Percentiles rank a stretch among this genome's conserved stretches.
These are phyloP conservation scores for Discostella pseudostelligera DNA, from an alignment of 108 stramenopile genomes.

Conservation along the genomic window DNA sequence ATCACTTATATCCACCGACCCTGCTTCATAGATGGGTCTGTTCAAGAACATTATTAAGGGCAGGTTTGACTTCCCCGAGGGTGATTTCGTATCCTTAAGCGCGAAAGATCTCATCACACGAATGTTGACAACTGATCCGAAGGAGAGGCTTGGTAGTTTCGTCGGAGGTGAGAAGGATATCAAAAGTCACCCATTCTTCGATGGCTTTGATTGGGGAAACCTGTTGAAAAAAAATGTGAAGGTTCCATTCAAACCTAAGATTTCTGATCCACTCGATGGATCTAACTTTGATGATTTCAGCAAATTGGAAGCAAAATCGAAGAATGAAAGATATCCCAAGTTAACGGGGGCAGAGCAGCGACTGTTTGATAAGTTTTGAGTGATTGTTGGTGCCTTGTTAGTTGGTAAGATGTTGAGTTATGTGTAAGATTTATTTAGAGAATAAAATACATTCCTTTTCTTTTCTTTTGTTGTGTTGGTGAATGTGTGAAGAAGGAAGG, in stretches of 20 bases:
- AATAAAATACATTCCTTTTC: no score
- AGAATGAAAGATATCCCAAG: constrained; percentile 21
- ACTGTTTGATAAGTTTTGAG: constrained; percentile 42
- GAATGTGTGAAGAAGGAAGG: no score
- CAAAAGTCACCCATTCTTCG: constrained; percentile 81
- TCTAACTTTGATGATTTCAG: constrained; percentile 87
- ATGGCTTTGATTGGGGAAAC: constrained; percentile 58
- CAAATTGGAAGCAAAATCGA: constrained; percentile 40
- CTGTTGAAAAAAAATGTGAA: constrained; percentile 60
- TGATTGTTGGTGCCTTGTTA: not conserved
- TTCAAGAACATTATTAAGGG: constrained; percentile 81
- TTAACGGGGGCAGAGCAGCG: constrained; percentile 39
- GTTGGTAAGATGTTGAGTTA: no score
- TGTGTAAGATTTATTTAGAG: no score
- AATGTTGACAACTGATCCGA: constrained; percentile 57
- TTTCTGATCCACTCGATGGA: constrained; percentile 85
- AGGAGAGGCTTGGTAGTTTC: constrained; percentile 78
- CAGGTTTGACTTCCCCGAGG: constrained; percentile 53
- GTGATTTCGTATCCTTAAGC: constrained; percentile 21
- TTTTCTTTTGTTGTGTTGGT: no score
- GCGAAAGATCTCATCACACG: constrained; percentile 65
- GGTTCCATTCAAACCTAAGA: constrained; percentile 91
- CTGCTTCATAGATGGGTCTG: constrained; percentile 43
- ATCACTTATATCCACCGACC: constrained; percentile 1
- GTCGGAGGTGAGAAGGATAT: constrained; percentile 71